These are phyloP conservation scores for Dothiorella sarmentorum DNA, from an alignment of 2,329 filamentous ascomycete genomes.

Conservation along the genomic window DNA sequence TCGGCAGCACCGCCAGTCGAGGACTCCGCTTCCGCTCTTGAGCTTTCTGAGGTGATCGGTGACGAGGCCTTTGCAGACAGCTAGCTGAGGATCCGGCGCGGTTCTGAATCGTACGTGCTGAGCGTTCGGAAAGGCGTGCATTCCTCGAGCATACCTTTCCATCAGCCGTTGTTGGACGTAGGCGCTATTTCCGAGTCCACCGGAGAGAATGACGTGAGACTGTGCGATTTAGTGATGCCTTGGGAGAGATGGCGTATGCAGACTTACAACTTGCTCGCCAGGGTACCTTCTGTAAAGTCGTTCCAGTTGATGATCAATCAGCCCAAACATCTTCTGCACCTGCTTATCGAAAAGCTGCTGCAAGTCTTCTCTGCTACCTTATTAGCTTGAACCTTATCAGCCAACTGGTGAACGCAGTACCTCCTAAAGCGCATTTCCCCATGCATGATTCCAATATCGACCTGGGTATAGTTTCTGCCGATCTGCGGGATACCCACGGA, in stretches of 20 bases:
- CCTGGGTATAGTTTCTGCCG: conserved; percentile 31
- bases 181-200: conserved; percentile 42
- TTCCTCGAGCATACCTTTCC: conserved; percentile 30
- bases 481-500: conserved; percentile 36
- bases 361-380: conserved; percentile 26
- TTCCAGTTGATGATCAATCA: conserved; percentile 36
- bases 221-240: neutral
- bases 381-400: neutral
- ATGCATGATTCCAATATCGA: conserved; percentile 29
- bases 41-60: conserved; percentile 51
- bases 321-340: conserved; percentile 32
- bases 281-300: conserved; percentile 30
- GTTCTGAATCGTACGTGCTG: conserved; percentile 30
- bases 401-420: neutral
- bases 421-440: conserved; percentile 34
- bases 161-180: conserved; percentile 40
- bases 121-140: conserved; percentile 26
- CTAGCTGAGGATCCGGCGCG: conserved; percentile 52
- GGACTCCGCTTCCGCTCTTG: conserved; percentile 41
- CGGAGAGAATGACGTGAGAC: conserved; percentile 40
- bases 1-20: conserved; percentile 40
- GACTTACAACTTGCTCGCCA: conserved; percentile 26
- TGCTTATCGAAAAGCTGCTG: conserved; percentile 36
- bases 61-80: conserved; percentile 54
- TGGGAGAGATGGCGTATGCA: neutral